phyloP scores from a whole-genome alignment of 768 basidiomycete genomes.

The Boletus pseudo-olivaceus region DNA sequence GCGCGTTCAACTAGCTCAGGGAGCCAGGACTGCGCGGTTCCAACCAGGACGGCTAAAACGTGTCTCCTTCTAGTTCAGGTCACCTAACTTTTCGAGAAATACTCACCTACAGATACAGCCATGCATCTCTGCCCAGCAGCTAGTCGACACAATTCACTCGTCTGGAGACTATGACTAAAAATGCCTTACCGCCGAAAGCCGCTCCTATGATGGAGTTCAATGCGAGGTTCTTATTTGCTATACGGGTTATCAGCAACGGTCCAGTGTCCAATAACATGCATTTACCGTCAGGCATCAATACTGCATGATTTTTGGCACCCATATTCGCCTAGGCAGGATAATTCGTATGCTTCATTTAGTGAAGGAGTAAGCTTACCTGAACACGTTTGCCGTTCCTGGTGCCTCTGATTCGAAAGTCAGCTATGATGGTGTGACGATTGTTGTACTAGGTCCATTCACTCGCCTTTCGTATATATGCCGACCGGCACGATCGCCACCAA shows the following conservation, averaged over 20 bases:
- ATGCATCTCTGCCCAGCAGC: conserved; percentile 98
- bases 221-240: conserved; percentile 89
- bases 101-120: conserved; percentile 87
- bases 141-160: conserved; percentile 29
- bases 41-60: conserved; percentile 70
- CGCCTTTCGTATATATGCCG: conserved; percentile 90
- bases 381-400: conserved; percentile 87
- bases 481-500: conserved; percentile 91
- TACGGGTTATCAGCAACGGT: neutral
- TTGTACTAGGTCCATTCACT: conserved; percentile 2
- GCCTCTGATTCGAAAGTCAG: conserved; percentile 47
- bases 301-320: conserved; percentile 96
- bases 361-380: conserved; percentile 43
- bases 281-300: conserved; percentile 90
- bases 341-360: neutral
- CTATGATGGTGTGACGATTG: neutral
- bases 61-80: neutral
- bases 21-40: conserved; percentile 74
- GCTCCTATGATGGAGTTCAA: conserved; percentile 92
- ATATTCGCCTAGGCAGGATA: conserved; percentile 54
- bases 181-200: conserved; percentile 75
- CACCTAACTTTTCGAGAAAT: neutral
- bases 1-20: conserved; percentile 84
- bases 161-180: conserved; percentile 17
- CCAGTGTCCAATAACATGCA: neutral